Evolutionary conservation across 1,139 yeast genomes (phyloP).

Genomic region (Candida tropicalis): DNA sequence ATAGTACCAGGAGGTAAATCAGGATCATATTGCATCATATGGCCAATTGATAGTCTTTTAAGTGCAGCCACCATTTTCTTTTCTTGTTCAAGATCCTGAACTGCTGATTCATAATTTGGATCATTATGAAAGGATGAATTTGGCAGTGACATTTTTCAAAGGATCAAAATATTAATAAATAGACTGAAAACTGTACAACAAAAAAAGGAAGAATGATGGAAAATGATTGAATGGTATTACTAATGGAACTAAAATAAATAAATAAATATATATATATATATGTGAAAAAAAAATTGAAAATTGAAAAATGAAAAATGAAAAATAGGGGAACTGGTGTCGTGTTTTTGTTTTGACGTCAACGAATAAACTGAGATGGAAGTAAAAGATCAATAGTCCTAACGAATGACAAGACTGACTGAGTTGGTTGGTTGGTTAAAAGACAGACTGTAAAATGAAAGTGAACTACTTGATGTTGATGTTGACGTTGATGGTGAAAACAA

Average conservation of each 20-base stretch:
- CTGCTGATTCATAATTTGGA: slow-evolving; percentile 40
- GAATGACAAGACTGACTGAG: background rate
- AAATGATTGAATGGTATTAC: too few relatives aligned
- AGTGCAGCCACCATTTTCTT: slow-evolving; percentile 61
- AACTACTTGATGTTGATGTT: too few relatives aligned
- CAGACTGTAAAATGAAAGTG: too few relatives aligned
- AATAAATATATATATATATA: background rate
- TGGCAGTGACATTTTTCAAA: slow-evolving; percentile 13
- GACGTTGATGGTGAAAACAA: too few relatives aligned
- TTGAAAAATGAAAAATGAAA: background rate
- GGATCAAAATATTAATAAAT: too few relatives aligned
- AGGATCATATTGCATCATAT: slow-evolving; percentile 54
- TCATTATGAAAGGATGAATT: slow-evolving; percentile 15
- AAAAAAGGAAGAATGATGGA: too few relatives aligned
- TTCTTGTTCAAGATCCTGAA: slow-evolving; percentile 55
- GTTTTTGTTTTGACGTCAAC: too few relatives aligned
- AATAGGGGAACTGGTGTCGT: slow-evolving; percentile 1
- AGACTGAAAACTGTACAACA: background rate
- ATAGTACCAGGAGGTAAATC: slow-evolving; percentile 44
- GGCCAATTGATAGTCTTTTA: slow-evolving; percentile 56
- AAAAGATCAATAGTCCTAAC: too few relatives aligned
- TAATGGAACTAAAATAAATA: too few relatives aligned
- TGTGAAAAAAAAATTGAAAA: background rate
- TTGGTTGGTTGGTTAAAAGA: background rate
- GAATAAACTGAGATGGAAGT: background rate